phyloP scores from a whole-genome alignment of 23 red algal species.

The Cyanidium caldarium region DNA sequence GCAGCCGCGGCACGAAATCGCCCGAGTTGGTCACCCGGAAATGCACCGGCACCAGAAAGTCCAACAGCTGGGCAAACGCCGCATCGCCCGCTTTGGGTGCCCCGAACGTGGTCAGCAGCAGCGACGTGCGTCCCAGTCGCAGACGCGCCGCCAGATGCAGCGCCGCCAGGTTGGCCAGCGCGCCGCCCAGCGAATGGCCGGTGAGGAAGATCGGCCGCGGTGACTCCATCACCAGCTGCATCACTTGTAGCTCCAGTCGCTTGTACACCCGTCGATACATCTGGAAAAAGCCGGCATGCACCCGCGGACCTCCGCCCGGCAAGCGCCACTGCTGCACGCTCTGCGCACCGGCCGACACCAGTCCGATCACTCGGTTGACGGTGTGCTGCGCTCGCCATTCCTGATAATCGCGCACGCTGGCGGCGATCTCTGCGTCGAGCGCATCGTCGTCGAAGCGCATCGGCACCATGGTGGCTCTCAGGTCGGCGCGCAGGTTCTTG shows the following conservation, averaged over 20 bases:
- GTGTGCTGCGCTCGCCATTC: conserved; percentile 18
- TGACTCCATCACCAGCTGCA: conserved; percentile 22
- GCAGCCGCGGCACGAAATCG: neutral
- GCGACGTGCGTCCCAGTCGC: neutral
- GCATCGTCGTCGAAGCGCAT: conserved; percentile 31
- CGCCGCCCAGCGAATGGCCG: conserved; percentile 85
- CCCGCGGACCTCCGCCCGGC: neutral
- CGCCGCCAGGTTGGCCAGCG: conserved; percentile 25
- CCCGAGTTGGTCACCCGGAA: neutral
- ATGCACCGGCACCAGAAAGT: neutral
- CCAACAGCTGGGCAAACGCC: neutral
- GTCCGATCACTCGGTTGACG: neutral
- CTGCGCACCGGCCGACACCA: neutral
- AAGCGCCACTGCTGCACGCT: neutral
- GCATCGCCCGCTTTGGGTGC: neutral
- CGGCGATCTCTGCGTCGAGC: conserved; percentile 16
- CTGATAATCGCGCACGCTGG: conserved; percentile 13
- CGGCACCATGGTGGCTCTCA: conserved; percentile 40
- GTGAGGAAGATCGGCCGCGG: conserved; percentile 64
- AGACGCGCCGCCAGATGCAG: neutral
- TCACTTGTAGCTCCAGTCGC: conserved; percentile 19
- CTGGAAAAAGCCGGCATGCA: conserved; percentile 60
- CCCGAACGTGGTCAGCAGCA: conserved; percentile 8
- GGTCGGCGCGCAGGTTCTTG: conserved; percentile 66
- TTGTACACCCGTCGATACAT: conserved; percentile 28